Conservation (phyloP, 73 alveolate genomes). For the Paramecium sonneborni region DNA sequence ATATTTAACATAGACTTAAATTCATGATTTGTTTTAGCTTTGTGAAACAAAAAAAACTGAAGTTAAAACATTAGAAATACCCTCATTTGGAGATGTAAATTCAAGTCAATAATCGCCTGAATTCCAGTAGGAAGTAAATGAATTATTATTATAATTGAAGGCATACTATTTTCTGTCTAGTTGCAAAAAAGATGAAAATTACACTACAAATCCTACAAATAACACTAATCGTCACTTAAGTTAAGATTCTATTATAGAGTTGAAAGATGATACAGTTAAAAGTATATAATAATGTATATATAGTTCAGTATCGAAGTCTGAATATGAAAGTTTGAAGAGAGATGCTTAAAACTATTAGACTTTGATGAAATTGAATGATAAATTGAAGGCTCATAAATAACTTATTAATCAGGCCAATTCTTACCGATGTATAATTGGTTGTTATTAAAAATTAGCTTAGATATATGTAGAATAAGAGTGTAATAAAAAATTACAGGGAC, state of each 20-base stretch:
- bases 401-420: background rate
- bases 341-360: background rate
- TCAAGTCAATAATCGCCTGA: background rate
- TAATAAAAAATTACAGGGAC: background rate
- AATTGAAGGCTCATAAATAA: background rate
- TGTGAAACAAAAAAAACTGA: background rate
- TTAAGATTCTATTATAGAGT: background rate
- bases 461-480: background rate
- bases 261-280: slow-evolving; percentile 15
- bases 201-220: background rate
- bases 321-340: background rate
- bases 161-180: background rate
- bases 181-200: background rate
- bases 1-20: background rate
- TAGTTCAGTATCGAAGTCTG: slow-evolving; percentile 18
- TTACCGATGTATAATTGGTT: background rate
- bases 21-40: background rate
- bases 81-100: background rate
- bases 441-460: background rate
- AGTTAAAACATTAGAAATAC: background rate
- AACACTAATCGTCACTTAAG: background rate
- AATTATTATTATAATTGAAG: background rate
- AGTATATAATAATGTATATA: background rate
- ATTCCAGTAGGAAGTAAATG: background rate
- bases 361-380: background rate